phyloP scores from a whole-genome alignment of 257 asterid species.

The Solanum appendiculatum region DNA sequence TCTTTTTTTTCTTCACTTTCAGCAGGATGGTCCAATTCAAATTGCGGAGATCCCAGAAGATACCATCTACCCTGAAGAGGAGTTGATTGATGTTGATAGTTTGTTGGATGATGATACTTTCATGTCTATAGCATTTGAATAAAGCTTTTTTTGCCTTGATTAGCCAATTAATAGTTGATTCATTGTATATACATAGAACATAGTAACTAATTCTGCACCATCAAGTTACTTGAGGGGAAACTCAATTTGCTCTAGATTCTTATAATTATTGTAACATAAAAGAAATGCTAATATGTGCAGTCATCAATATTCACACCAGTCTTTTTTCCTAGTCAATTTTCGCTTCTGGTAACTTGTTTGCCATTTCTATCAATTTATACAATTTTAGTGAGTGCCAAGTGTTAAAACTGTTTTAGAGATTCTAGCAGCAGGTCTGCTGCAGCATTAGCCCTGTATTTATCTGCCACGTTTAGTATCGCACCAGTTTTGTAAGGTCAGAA shows the following conservation, averaged over 20 bases:
- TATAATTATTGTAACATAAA: not conserved
- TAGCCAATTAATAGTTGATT: not conserved
- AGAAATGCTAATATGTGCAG: not conserved
- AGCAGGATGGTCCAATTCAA: conserved; percentile 43
- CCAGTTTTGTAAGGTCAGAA: not conserved
- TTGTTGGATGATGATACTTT: conserved; percentile 72
- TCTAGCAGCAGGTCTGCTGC: not conserved
- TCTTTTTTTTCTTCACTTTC: not conserved
- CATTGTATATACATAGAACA: not conserved
- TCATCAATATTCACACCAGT: not conserved
- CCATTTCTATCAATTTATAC: not conserved
- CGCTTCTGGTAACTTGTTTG: not conserved
- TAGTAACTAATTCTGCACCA: not conserved
- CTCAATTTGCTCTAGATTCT: not conserved
- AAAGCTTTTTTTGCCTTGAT: conserved; percentile 14
- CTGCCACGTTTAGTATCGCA: not conserved
- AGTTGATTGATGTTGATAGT: conserved; percentile 50
- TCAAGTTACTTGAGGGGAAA: not conserved
- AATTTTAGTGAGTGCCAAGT: not conserved
- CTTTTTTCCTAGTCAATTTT: not conserved
- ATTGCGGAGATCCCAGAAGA: conserved; percentile 27
- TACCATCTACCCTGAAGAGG: conserved; percentile 43
- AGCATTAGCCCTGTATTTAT: not conserved
- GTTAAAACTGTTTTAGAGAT: not conserved
- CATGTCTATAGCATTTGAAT: conserved; percentile 66